Base-by-base conservation (phyloP, 768 basidiomycete species). In the Russula lepida region DNA sequence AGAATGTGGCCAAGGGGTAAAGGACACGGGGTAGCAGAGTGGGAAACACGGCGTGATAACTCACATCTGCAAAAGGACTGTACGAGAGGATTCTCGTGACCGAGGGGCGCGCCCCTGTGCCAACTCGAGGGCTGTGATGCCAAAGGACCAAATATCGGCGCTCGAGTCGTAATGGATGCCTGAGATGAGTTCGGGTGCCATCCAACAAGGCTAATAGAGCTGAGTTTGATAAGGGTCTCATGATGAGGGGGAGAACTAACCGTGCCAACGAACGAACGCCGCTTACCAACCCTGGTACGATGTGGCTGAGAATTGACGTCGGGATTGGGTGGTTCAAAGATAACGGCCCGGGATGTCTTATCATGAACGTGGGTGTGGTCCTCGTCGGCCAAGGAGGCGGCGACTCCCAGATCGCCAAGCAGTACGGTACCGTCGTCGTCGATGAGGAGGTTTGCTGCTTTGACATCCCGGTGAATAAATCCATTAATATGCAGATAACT, bases 81-180 rank as follows among this genome's bases (percentile, higher is more conserved):
- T 76, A 56, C 87, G 82, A 1, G 92, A 81, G 8, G 85, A 78
- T 68, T 89, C 86, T 64, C 86, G 80, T 17, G 87, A 88, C 60
- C 84, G 77, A n/a, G 95, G 95, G 1, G 93, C 90, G 6, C 86
- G 83, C 0, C 95, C 95, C 68, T 91, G 86, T 0, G 90, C 80
- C 33, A 98, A 78, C 71, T 97, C 95, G 49, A 97, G 75, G 17
- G 93, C 88, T n/a, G 93, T 95, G 60, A 98, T 94, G 13, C 92
- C 95, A 71, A 97, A 89, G 60, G 90, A 93, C 93, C 94, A 98
- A 60, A 98, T 94, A 69, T 98, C 95, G 21, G 92, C 92, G 64
- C 85, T 82, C 13, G 84, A 80, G 69, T 95, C 92, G 71, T 95
- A 95, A 58, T 83, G 82, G 66, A 81, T 81, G 53, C 92, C 89